These are phyloP conservation scores for Cutaneotrichosporon arboriforme DNA, from an alignment of 1,284 basidiomycete species.

Conservation along the genomic window DNA sequence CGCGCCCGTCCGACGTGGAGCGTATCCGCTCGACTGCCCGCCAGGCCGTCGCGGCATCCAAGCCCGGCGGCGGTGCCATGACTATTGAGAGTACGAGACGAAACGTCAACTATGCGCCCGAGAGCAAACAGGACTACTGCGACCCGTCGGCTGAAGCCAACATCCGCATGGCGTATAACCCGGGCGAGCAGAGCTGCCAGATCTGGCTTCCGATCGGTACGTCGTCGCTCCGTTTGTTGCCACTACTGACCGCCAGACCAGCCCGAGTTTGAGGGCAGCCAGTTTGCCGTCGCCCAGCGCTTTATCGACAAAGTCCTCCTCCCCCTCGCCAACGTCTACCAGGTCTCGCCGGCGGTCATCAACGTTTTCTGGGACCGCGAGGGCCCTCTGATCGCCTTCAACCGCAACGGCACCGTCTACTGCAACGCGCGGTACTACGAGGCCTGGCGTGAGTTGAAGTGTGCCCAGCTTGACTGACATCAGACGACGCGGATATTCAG, in stretches of 20 bases:
- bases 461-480: constrained; percentile 61
- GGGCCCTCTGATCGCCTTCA: constrained; percentile 88
- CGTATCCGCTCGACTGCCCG: constrained; percentile 49
- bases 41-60: constrained; percentile 66
- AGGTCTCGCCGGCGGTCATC: constrained; percentile 56
- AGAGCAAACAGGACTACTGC: constrained; percentile 72
- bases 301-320: constrained; percentile 61
- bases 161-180: constrained; percentile 42
- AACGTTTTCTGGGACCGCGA: constrained; percentile 80
- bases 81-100: constrained; percentile 58
- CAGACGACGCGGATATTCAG: constrained; percentile 44
- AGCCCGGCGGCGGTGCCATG: constrained; percentile 42
- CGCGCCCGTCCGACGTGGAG: constrained; percentile 24
- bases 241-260: constrained; percentile 13
- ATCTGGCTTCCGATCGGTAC: constrained; percentile 65
- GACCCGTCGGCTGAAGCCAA: constrained; percentile 69
- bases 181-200: constrained; percentile 42
- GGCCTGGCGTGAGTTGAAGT: constrained; percentile 67
- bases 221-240: constrained; percentile 5
- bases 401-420: constrained; percentile 81
- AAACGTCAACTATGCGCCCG: constrained; percentile 66
- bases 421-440: constrained; percentile 82
- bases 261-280: constrained; percentile 21
- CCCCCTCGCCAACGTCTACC: constrained; percentile 37
- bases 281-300: constrained; percentile 44